These are phyloP conservation scores for Chrysanthemum lavandulifolium DNA, from an alignment of 129 eudicot species.

Conservation along the genomic window DNA sequence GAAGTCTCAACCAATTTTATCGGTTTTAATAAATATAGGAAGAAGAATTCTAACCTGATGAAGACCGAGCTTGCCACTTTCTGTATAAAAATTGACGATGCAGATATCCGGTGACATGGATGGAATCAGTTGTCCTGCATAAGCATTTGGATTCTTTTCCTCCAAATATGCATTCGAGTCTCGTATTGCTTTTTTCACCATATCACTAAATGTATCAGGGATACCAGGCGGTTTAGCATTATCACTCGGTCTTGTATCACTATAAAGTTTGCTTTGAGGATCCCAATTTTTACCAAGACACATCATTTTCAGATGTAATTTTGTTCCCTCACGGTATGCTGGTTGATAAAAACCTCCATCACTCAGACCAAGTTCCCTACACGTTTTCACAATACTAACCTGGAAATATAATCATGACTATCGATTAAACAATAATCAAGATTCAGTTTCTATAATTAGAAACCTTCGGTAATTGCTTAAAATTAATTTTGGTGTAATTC, in stretches of 20 bases:
- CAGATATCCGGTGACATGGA: slow-evolving; percentile 64
- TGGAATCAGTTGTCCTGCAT: slow-evolving; percentile 46
- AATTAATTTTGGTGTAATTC: neutral
- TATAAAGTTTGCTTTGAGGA: slow-evolving; percentile 48
- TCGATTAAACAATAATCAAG: neutral
- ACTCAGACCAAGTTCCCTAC: slow-evolving; percentile 61
- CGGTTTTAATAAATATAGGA: too few relatives aligned
- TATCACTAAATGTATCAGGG: slow-evolving; percentile 48
- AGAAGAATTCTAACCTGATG: slow-evolving; percentile 59
- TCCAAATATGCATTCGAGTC: slow-evolving; percentile 38
- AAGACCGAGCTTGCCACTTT: slow-evolving; percentile 76
- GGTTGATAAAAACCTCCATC: slow-evolving; percentile 86
- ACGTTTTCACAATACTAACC: slow-evolving; percentile 52
- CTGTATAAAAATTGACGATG: slow-evolving; percentile 69
- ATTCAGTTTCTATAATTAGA: neutral
- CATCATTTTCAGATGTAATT: slow-evolving; percentile 67
- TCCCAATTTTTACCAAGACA: slow-evolving; percentile 96
- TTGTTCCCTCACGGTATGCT: slow-evolving; percentile 52
- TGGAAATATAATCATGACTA: slow-evolving; percentile 11
- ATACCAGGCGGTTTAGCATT: slow-evolving; percentile 62
- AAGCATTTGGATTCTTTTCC: slow-evolving; percentile 3
- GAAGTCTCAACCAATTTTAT: too few relatives aligned
- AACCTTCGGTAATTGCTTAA: neutral
- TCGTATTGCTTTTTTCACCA: slow-evolving; percentile 55
- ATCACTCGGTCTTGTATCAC: slow-evolving; percentile 47